Conservation (phyloP, 257 asterid species). For the Capsicum pubescens region DNA sequence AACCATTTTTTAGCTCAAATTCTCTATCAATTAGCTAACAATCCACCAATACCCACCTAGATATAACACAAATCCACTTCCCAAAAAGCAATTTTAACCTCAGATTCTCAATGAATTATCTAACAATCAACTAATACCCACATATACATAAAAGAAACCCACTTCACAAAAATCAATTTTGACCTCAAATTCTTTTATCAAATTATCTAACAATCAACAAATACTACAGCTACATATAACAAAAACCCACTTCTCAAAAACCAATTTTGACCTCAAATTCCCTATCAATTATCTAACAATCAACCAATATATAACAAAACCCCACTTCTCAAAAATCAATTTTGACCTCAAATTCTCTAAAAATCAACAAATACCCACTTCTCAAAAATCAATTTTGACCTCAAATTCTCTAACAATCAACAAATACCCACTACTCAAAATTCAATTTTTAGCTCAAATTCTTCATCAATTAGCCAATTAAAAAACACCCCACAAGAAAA, state of each 20-base stretch:
- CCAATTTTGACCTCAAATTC: constrained; percentile 39
- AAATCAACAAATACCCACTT: neutral
- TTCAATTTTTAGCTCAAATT: constrained; percentile 39
- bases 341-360: constrained; percentile 34
- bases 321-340: constrained; percentile 45
- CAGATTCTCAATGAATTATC: neutral
- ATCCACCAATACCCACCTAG: too few species aligned
- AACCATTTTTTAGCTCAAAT: constrained; percentile 39
- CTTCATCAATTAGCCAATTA: constrained; percentile 16
- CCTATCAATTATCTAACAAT: neutral
- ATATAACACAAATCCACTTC: constrained; percentile 35
- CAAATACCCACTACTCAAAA: constrained; percentile 26
- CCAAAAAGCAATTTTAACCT: constrained; percentile 45
- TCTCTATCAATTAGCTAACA: neutral
- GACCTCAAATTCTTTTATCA: constrained; percentile 27
- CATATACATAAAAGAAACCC: neutral
- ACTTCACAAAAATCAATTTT: constrained; percentile 40
- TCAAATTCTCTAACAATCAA: neutral
- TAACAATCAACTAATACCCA: too few species aligned
- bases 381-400: constrained; percentile 45
- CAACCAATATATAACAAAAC: neutral
- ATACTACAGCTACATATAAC: neutral
- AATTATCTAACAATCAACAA: neutral
- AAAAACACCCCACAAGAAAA: constrained; percentile 18
- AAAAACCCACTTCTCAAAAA: constrained; percentile 43